Evolutionary conservation across 352 stramenopile genomes (phyloP).

Genomic region (Pseudoperonospora humuli): DNA sequence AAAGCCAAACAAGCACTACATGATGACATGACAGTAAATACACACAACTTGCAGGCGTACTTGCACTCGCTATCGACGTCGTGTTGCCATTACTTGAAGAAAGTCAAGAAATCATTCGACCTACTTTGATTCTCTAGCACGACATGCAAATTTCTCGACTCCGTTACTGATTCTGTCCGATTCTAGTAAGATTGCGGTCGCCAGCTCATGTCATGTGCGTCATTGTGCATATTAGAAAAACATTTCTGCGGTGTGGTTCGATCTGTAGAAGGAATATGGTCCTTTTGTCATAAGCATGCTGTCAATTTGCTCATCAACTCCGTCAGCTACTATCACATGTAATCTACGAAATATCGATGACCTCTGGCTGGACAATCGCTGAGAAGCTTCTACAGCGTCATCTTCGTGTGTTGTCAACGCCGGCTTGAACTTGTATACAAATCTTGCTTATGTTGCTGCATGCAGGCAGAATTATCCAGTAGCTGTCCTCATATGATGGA

Average conservation of each 20-base stretch:
- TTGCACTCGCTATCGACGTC: slow-evolving; percentile 13
- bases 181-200: slow-evolving; percentile 5
- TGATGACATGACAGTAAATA: slow-evolving; percentile 26
- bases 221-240: slow-evolving; percentile 10
- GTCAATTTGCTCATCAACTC: slow-evolving; percentile 1
- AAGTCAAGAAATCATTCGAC: slow-evolving; percentile 4
- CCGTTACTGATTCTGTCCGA: slow-evolving; percentile 20
- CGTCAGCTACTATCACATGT: slow-evolving; percentile 5
- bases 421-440: slow-evolving; percentile 24
- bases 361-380: slow-evolving; percentile 26
- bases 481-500: too few relatives aligned
- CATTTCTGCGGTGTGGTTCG: slow-evolving; percentile 1
- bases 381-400: slow-evolving; percentile 16
- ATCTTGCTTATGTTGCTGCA: slow-evolving; percentile 32
- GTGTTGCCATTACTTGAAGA: slow-evolving; percentile 14
- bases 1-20: slow-evolving; percentile 9
- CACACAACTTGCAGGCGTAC: slow-evolving; percentile 21
- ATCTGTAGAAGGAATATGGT: slow-evolving; percentile 3
- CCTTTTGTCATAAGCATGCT: slow-evolving; percentile 6
- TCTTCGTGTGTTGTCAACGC: slow-evolving; percentile 15
- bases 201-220: slow-evolving; percentile 10
- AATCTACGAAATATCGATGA: slow-evolving; percentile 24
- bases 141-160: slow-evolving; percentile 6
- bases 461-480: too few relatives aligned
- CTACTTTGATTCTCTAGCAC: slow-evolving; percentile 9